Percentiles rank a stretch among this genome's conserved stretches.
Conservation (phyloP, 2,329 filamentous ascomycete species). For the Elsinoe perseae region DNA sequence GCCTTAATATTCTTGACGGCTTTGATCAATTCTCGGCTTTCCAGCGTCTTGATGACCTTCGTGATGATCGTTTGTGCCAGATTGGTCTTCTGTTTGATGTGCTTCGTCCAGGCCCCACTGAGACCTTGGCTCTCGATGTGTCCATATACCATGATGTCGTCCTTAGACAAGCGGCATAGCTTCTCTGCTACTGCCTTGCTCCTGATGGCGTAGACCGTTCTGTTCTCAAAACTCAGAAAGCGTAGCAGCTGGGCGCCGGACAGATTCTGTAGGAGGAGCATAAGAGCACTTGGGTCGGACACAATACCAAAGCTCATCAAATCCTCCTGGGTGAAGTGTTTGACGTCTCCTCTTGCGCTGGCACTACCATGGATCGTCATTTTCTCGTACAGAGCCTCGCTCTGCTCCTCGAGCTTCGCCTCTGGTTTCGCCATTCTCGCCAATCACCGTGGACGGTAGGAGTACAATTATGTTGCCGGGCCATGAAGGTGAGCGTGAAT, state of each 20-base stretch:
- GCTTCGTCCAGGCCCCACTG: constrained; percentile 86
- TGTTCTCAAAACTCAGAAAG: constrained; percentile 24
- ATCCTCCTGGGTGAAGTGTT: constrained; percentile 28
- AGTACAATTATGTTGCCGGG: neutral
- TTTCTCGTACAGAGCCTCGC: constrained; percentile 27
- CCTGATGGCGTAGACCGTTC: constrained; percentile 25
- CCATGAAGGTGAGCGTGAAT: neutral
- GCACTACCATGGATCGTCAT: constrained; percentile 20
- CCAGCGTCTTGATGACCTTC: constrained; percentile 74
- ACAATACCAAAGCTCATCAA: constrained; percentile 24
- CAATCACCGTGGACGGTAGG: neutral
- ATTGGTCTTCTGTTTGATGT: constrained; percentile 69
- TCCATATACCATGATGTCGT: constrained; percentile 80
- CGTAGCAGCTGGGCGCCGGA: constrained; percentile 27
- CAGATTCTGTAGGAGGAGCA: constrained; percentile 28
- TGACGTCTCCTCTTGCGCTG: constrained; percentile 26
- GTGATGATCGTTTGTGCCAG: constrained; percentile 78
- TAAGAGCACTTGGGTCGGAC: constrained; percentile 22
- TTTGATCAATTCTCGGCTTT: constrained; percentile 73
- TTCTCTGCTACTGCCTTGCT: constrained; percentile 18
- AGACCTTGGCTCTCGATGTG: constrained; percentile 78
- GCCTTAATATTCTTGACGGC: constrained; percentile 87
- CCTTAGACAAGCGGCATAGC: constrained; percentile 40
- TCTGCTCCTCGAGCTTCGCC: constrained; percentile 21
- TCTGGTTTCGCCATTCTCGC: constrained; percentile 7